Evolutionary conservation across 192 early-diverging fungal species (phyloP), one percentile per base, ranked within the genome.

Genomic region (Pilaira anomala): DNA sequence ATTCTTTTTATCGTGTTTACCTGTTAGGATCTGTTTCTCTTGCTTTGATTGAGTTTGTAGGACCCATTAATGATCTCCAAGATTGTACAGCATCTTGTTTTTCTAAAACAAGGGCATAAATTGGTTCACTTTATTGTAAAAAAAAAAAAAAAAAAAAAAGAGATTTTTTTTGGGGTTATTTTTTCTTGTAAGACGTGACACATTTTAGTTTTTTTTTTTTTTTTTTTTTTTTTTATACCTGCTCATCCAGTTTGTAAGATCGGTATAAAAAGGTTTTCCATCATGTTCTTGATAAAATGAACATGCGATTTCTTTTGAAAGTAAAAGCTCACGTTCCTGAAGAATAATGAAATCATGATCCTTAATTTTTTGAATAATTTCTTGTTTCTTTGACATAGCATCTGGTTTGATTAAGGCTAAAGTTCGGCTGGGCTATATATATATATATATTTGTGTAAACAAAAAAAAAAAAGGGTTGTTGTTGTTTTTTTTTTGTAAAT

Each of bases 321-420:
- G 60, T 3, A 74, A 63, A 1, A 57, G 50, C 6, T 78, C 79
- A 33, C 67, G 71, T 41, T 75, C 75, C 45, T 67, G 49, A 39
- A 67, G 57, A 21, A 67, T 44, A 22, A 71, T 52, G 55, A 83
- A 71, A 71, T 79, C 80, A 39, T 81, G 45, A 12, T 80, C 46
- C 13, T 50, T 22, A 21, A 67, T 70, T 68, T 79, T 83, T 51
- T 78, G 65, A 41, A 81, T 77, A 29, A 74, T 62, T 82, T 77
- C 9, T 63, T 58, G 39, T 36, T 36, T 25, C 21, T 63, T 69
- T 64, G 11, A 74, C 68, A 80, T 71, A 30, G 76, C 82, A 56
- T 85, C 83, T 25, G 84, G 84, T 68, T 82, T 84, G 68, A 85
- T 77, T 21, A 85, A 53, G 45, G 83, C 84, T 56, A 85, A 76